Conservation (phyloP, 768 basidiomycete genomes). For the Mrakia frigida region DNA sequence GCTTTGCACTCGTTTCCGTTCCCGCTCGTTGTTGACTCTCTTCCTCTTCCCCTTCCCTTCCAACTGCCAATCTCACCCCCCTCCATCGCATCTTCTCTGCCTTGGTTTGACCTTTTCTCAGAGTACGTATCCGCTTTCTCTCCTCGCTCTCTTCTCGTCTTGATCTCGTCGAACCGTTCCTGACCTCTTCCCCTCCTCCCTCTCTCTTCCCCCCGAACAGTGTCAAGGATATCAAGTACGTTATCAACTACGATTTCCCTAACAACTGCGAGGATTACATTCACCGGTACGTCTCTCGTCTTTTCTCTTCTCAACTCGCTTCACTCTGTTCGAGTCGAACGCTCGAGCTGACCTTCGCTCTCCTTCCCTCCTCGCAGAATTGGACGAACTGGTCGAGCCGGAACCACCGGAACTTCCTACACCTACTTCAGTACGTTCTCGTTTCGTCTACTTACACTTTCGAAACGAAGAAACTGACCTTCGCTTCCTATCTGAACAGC, state of each 20-base stretch:
- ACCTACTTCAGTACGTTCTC: conserved; percentile 81
- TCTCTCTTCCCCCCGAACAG: conserved; percentile 43
- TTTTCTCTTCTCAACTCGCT: neutral
- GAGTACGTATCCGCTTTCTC: conserved; percentile 25
- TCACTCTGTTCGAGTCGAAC: neutral
- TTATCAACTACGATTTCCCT: conserved; percentile 88
- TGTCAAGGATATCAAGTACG: conserved; percentile 98
- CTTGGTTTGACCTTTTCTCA: conserved; percentile 16
- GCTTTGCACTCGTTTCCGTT: neutral
- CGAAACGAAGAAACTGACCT: neutral
- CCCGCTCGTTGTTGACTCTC: conserved; percentile 3
- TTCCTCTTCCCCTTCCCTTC: neutral
- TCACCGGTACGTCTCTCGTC: conserved; percentile 51
- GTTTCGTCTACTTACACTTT: conserved; percentile 47
- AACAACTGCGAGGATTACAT: conserved; percentile 98
- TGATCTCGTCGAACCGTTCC: neutral
- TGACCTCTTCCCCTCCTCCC: conserved; percentile 30
- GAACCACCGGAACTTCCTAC: conserved; percentile 77
- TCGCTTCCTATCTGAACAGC: neutral
- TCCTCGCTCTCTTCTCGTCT: neutral
- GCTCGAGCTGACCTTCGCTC: neutral
- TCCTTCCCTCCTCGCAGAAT: conserved; percentile 52
- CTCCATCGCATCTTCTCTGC: conserved; percentile 24
- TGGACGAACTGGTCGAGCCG: conserved; percentile 73
- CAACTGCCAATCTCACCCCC: neutral